Evolutionary conservation across 2,329 filamentous ascomycete species (phyloP).

Genomic region (Alternaria viburni): DNA sequence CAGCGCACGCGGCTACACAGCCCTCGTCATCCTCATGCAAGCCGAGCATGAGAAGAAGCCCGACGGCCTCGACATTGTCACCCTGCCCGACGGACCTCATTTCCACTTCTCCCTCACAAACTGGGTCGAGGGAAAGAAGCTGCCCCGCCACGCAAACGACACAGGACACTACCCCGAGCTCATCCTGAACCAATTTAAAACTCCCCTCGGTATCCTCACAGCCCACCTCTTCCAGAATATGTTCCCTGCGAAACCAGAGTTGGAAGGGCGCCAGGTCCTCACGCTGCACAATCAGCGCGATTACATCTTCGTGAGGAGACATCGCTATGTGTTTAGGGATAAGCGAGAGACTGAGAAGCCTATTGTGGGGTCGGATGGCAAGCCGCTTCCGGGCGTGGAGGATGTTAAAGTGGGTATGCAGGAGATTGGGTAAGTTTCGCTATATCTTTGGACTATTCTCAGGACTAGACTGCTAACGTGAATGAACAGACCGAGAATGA

Average conservation of each 20-base stretch:
- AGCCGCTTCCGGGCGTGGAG: conserved; percentile 83
- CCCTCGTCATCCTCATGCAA: conserved; percentile 84
- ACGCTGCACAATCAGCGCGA: conserved; percentile 95
- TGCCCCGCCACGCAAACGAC: conserved; percentile 85
- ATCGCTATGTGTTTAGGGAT: conserved; percentile 92
- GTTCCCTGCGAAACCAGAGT: conserved; percentile 81
- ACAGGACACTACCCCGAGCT: conserved; percentile 92
- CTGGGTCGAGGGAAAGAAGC: conserved; percentile 85
- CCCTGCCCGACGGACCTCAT: conserved; percentile 83
- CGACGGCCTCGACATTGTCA: conserved; percentile 80
- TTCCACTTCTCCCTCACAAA: conserved; percentile 92
- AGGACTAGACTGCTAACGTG: neutral
- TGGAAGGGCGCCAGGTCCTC: conserved; percentile 86
- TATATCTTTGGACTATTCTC: conserved; percentile 52
- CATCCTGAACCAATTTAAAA: conserved; percentile 92
- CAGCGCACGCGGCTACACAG: conserved; percentile 79
- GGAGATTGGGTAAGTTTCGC: conserved; percentile 68
- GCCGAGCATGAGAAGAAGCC: conserved; percentile 77
- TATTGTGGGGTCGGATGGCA: conserved; percentile 80
- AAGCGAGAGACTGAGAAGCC: conserved; percentile 87
- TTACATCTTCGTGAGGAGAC: conserved; percentile 90
- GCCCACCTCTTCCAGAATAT: conserved; percentile 80
- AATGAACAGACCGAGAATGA: conserved; percentile 61
- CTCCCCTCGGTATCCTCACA: conserved; percentile 85
- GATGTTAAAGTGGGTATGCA: conserved; percentile 86